A percentile compares a stretch with the other conserved stretches of the same genome.
These are phyloP conservation scores for Geotrichum carabidarum DNA, from an alignment of 1,139 yeast genomes.

Conservation along the genomic window DNA sequence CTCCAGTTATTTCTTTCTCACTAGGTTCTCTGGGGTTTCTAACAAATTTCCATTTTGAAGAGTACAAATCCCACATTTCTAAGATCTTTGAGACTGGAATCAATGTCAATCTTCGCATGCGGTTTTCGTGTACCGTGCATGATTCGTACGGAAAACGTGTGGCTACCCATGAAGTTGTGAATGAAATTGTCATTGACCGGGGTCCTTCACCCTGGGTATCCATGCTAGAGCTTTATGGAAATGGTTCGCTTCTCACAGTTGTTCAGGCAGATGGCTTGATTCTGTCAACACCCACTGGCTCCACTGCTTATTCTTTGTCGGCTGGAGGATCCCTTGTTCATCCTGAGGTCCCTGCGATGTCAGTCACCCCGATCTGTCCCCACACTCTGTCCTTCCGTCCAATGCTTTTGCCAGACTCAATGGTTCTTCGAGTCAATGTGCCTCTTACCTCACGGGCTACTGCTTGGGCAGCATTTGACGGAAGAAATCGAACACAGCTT, in stretches of 20 bases:
- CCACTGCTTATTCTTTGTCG: constrained; percentile 83
- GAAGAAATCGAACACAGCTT: constrained; percentile 68
- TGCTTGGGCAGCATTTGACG: constrained; percentile 91
- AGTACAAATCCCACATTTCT: constrained; percentile 54
- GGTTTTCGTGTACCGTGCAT: constrained; percentile 61
- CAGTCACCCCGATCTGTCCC: constrained; percentile 89
- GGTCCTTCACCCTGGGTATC: constrained; percentile 89
- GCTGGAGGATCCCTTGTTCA: constrained; percentile 91
- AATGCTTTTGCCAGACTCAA: constrained; percentile 77
- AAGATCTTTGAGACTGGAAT: constrained; percentile 63
- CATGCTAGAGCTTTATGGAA: constrained; percentile 76
- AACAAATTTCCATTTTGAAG: constrained; percentile 70
- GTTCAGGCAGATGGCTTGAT: constrained; percentile 90
- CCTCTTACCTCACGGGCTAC: constrained; percentile 67
- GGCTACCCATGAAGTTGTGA: constrained; percentile 73
- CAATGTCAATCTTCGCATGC: constrained; percentile 72
- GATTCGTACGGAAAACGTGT: constrained; percentile 48
- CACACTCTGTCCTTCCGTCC: constrained; percentile 87
- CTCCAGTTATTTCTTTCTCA: constrained; percentile 81
- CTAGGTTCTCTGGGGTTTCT: constrained; percentile 78
- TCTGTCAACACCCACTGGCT: constrained; percentile 87
- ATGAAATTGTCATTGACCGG: constrained; percentile 78
- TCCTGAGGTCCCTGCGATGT: constrained; percentile 83
- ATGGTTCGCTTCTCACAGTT: constrained; percentile 69
- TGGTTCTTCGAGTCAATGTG: constrained; percentile 69